Base-by-base conservation (phyloP, 2,329 filamentous ascomycete species). In the Gnomoniopsis sp. region DNA sequence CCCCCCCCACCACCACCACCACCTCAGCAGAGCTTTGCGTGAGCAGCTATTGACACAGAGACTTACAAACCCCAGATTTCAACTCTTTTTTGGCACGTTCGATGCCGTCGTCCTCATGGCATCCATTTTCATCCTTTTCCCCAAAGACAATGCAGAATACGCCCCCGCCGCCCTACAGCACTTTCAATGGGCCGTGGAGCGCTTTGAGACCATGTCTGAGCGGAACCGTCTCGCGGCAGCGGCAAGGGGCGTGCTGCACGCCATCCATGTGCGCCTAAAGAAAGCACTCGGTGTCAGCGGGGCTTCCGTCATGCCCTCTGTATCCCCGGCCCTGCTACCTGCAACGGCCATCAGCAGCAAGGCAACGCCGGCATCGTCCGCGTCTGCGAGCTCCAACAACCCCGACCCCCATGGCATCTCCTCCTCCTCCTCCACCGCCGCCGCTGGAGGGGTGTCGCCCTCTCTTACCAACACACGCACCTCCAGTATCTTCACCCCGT, bases 101-200 rank as follows among this genome's bases (percentile, higher is more conserved):
- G 85, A 88, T 64, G 84, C 85, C 15, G 79, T 86, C 21, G 82
- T 87, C 17, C 74, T 87, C 57, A 75, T 86, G 55, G 80, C 84
- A 0, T 80, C 82, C 19, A 80, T 87, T 34, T 86, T 82, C 66
- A 86, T 87, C 36, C 67, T 87, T 10, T 85, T 85, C 61, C 84
- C 84, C 1, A 74, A 72, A 22, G 83, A 86, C 64, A 79, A 85
- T 57, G 66, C 71, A 2, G 79, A 81, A 26, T 69, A 80, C 30
- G 69, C 81, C 0, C 71, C 75, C 3, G 72, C 72, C 23, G 77
- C 79, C 0, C 68, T 81, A 10, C 80, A 83, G 65, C 82, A 86
- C 64, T 85, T 85, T 63, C 77, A 79, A 48, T 86, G 82, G 82
- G 80, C 80, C 1, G 79, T 83, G 61, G 78, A 85, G 63, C 76